Evolutionary conservation across 2,329 filamentous ascomycete genomes (phyloP).

Genomic region (Talaromyces islandicus): DNA sequence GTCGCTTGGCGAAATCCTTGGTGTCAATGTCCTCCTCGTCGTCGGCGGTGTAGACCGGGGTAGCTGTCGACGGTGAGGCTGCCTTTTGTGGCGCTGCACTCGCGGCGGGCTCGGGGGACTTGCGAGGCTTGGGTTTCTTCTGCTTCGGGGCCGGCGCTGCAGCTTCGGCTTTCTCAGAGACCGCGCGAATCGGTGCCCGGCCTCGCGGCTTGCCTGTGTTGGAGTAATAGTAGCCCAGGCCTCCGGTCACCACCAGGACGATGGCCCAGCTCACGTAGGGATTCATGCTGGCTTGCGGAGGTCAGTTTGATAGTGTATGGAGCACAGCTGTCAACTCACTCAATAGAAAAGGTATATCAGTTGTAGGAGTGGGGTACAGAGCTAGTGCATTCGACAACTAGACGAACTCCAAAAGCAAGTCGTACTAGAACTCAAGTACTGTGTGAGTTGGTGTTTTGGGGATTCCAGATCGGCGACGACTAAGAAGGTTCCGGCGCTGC

Average conservation of each 20-base stretch:
- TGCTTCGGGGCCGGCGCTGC: slow-evolving; percentile 31
- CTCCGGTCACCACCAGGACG: slow-evolving; percentile 35
- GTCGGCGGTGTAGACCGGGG: slow-evolving; percentile 23
- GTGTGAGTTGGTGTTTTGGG: not conserved
- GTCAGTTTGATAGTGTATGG: not conserved
- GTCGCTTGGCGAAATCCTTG: slow-evolving; percentile 69
- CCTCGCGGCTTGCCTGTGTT: slow-evolving; percentile 27
- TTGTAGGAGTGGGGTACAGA: not conserved
- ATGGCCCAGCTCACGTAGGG: slow-evolving; percentile 41
- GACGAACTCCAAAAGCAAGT: not conserved
- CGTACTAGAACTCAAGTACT: not conserved
- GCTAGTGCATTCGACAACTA: not conserved
- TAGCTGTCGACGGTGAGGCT: slow-evolving; percentile 19
- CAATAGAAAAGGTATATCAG: not conserved
- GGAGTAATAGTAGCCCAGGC: slow-evolving; percentile 38
- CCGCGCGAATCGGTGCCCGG: slow-evolving; percentile 23
- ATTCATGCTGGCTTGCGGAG: slow-evolving; percentile 26
- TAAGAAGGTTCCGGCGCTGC: not conserved
- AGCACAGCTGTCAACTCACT: not conserved
- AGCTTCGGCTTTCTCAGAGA: slow-evolving; percentile 29
- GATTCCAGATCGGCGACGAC: not conserved
- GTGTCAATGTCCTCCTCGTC: slow-evolving; percentile 60
- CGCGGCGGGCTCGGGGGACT: slow-evolving; percentile 22
- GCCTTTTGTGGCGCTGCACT: slow-evolving; percentile 22
- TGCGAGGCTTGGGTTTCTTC: slow-evolving; percentile 34